These are phyloP conservation scores for Casuarina cunninghamiana DNA, from an alignment of 306 rosid genomes.

Conservation along the genomic window DNA sequence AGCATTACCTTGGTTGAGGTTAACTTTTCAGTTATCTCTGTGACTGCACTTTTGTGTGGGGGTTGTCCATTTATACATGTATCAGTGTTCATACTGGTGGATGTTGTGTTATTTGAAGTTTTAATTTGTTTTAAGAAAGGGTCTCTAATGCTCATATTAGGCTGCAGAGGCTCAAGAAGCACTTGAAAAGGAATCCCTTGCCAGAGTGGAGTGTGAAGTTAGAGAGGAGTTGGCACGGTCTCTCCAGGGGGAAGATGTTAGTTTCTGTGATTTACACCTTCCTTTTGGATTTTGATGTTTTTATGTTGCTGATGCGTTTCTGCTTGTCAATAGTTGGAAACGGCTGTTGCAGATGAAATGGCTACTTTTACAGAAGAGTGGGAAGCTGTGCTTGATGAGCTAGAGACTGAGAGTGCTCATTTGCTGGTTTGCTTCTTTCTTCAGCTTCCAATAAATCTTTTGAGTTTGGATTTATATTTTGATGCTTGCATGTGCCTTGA, in stretches of 20 bases:
- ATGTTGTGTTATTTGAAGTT: neutral
- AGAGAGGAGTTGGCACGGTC: conserved; percentile 79
- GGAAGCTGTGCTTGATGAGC: conserved; percentile 80
- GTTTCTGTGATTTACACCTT: conserved; percentile 38
- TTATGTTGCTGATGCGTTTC: conserved; percentile 31
- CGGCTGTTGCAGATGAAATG: conserved; percentile 85
- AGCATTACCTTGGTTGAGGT: conserved; percentile 10
- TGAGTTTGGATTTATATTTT: conserved; percentile 21
- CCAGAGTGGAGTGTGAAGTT: conserved; percentile 85
- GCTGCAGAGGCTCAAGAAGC: conserved; percentile 99
- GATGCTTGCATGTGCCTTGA: conserved; percentile 12
- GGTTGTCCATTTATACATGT: neutral
- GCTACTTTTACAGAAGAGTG: conserved; percentile 66
- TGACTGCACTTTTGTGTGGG: too few species aligned
- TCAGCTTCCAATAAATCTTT: conserved; percentile 33
- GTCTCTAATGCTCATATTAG: conserved; percentile 58
- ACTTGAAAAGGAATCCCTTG: conserved; percentile 93
- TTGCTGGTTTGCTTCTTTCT: conserved; percentile 71
- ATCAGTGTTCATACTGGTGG: neutral
- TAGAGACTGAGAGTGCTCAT: conserved; percentile 85
- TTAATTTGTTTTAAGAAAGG: conserved; percentile 17
- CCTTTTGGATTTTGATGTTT: conserved; percentile 16
- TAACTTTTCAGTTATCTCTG: neutral
- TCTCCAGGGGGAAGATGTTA: conserved; percentile 71
- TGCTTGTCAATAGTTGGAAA: conserved; percentile 69